Evolutionary conservation across 1,139 yeast genomes (phyloP).

Genomic region (Oligophagozyma castellii): DNA sequence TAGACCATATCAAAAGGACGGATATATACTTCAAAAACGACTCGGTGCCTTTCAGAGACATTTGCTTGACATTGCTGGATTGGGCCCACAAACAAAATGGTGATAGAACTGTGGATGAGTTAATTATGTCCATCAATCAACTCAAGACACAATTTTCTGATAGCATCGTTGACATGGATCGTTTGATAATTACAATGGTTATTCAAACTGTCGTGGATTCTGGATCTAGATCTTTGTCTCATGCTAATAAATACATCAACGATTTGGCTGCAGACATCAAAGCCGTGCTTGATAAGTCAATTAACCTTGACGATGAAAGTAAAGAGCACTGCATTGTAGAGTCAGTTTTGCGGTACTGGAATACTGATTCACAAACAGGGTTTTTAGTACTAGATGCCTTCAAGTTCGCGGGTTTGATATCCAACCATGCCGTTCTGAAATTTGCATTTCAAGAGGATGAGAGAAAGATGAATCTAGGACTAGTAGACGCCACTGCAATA

Average conservation of each 20-base stretch:
- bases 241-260: constrained; percentile 58
- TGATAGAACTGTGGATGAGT: constrained; percentile 21
- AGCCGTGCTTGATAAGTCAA: constrained; percentile 31
- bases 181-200: constrained; percentile 44
- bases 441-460: constrained; percentile 29
- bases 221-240: constrained; percentile 83
- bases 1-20: neutral
- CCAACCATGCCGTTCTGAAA: constrained; percentile 29
- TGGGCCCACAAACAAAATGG: constrained; percentile 25
- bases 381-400: constrained; percentile 55
- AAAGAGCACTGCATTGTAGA: constrained; percentile 40
- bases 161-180: constrained; percentile 28
- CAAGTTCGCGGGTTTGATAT: constrained; percentile 37
- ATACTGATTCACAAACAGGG: constrained; percentile 69
- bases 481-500: constrained; percentile 26
- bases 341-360: constrained; percentile 65
- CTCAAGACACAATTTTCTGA: constrained; percentile 23
- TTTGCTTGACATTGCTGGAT: constrained; percentile 24
- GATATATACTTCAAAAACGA: constrained; percentile 25
- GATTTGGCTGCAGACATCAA: constrained; percentile 41
- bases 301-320: constrained; percentile 17
- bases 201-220: constrained; percentile 66
- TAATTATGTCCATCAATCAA: constrained; percentile 24
- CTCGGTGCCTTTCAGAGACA: constrained; percentile 22
- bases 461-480: constrained; percentile 19